Conservation (phyloP, 108 stramenopile genomes). For the Cyclotella kingstonii region DNA sequence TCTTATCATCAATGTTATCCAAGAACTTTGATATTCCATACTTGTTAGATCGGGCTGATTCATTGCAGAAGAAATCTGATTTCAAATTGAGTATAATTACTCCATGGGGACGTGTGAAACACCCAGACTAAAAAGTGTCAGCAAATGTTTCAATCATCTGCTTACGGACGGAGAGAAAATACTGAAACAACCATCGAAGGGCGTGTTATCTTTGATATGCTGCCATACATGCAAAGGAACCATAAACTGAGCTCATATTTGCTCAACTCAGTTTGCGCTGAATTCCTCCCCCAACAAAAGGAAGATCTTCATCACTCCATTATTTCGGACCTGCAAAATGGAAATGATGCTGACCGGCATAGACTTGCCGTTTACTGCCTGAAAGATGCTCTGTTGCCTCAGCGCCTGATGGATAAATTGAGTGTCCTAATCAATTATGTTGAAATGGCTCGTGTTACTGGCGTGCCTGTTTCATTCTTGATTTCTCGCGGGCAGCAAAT, state of each 20-base stretch:
- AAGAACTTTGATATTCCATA: slow-evolving; percentile 99
- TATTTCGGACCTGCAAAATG: slow-evolving; percentile 96
- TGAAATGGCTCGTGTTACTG: slow-evolving; percentile 99
- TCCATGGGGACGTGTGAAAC: slow-evolving; percentile 91
- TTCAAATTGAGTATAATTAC: slow-evolving; percentile 55
- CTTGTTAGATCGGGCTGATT: slow-evolving; percentile 92
- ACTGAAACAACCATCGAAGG: slow-evolving; percentile 96
- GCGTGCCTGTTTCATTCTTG: slow-evolving; percentile 95
- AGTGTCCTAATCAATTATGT: slow-evolving; percentile 98
- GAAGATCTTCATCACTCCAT: slow-evolving; percentile 99
- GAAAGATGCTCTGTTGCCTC: slow-evolving; percentile 97
- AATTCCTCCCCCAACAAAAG: slow-evolving; percentile 97
- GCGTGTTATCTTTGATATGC: slow-evolving; percentile 98
- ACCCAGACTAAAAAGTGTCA: slow-evolving; percentile 88
- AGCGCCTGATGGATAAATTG: slow-evolving; percentile 96
- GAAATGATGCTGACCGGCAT: slow-evolving; percentile 96
- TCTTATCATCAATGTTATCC: background rate
- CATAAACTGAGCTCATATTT: slow-evolving; percentile 98
- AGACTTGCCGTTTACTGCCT: slow-evolving; percentile 98
- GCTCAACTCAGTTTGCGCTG: slow-evolving; percentile 96
- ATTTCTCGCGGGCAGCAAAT: slow-evolving; percentile 98
- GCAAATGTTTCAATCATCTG: slow-evolving; percentile 95
- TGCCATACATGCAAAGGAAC: slow-evolving; percentile 99
- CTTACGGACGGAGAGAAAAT: slow-evolving; percentile 93
- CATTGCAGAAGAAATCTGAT: slow-evolving; percentile 56